These are phyloP conservation scores for Discostella stelligera DNA, from an alignment of 352 stramenopile species.

Conservation along the genomic window DNA sequence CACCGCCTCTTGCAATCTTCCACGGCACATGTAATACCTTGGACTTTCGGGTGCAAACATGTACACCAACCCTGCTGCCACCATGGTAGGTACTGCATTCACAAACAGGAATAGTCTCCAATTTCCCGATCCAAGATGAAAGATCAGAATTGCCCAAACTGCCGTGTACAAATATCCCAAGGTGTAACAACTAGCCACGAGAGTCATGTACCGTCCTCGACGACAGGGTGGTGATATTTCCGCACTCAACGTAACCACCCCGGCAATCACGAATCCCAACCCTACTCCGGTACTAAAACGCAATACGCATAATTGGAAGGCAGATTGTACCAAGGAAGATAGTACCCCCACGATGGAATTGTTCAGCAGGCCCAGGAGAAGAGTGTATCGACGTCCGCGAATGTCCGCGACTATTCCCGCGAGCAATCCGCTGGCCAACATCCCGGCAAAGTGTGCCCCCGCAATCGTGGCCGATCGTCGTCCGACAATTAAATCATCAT, in stretches of 20 bases:
- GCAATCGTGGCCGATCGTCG: conserved; percentile 45
- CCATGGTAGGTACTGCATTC: conserved; percentile 63
- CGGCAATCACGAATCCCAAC: conserved; percentile 69
- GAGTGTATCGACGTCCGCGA: conserved; percentile 32
- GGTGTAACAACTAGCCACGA: conserved; percentile 74
- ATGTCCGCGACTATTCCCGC: conserved; percentile 44
- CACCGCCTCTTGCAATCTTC: conserved; percentile 55
- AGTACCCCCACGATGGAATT: conserved; percentile 38
- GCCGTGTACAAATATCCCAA: conserved; percentile 76
- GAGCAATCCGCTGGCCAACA: conserved; percentile 48
- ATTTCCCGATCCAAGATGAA: conserved; percentile 39
- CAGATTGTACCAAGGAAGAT: conserved; percentile 36
- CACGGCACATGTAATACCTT: conserved; percentile 57
- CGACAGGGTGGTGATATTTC: conserved; percentile 62
- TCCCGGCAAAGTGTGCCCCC: conserved; percentile 45
- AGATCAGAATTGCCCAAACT: conserved; percentile 61
- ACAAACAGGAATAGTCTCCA: conserved; percentile 73
- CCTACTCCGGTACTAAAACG: conserved; percentile 65
- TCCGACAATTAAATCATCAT: conserved; percentile 8
- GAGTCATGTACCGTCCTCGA: conserved; percentile 66
- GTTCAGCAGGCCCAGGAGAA: conserved; percentile 36
- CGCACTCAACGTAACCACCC: conserved; percentile 65
- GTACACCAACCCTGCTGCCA: conserved; percentile 44
- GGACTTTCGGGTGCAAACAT: conserved; percentile 68
- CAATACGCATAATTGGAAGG: conserved; percentile 49